Conservation (phyloP, 805 yeast genomes). For the Priceomyces castillae region DNA sequence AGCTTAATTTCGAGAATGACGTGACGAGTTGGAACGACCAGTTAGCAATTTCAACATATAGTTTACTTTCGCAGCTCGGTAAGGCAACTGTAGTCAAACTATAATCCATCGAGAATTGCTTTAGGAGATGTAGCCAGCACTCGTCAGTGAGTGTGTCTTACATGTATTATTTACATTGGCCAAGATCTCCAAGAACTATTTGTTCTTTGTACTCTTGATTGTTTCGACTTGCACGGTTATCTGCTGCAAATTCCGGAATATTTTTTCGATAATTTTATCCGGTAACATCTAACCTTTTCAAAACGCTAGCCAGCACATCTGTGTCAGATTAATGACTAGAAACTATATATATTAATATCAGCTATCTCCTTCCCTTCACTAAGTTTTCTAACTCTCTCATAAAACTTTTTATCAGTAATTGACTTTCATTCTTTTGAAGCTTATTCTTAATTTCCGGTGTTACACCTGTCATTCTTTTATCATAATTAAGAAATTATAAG, state of each 20-base stretch:
- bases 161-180: neutral
- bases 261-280: neutral
- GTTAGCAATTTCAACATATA: too few species aligned
- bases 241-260: too few species aligned
- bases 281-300: neutral
- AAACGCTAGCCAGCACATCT: neutral
- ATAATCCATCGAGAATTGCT: neutral
- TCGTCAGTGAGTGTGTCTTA: neutral
- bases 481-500: constrained; percentile 3
- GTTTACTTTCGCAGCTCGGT: too few species aligned
- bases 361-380: neutral
- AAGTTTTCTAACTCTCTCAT: neutral
- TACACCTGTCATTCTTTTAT: constrained; percentile 11
- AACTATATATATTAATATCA: neutral
- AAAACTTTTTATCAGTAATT: constrained; percentile 2
- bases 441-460: constrained; percentile 9
- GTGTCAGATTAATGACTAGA: neutral
- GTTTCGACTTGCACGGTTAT: too few species aligned
- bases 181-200: too few species aligned
- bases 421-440: constrained; percentile 5
- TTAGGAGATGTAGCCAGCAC: neutral
- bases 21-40: too few species aligned
- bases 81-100: too few species aligned
- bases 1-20: too few species aligned
- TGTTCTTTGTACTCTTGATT: too few species aligned